Base-by-base conservation (phyloP, 176 grass and related monocot species). In the Oryza longistaminata region DNA sequence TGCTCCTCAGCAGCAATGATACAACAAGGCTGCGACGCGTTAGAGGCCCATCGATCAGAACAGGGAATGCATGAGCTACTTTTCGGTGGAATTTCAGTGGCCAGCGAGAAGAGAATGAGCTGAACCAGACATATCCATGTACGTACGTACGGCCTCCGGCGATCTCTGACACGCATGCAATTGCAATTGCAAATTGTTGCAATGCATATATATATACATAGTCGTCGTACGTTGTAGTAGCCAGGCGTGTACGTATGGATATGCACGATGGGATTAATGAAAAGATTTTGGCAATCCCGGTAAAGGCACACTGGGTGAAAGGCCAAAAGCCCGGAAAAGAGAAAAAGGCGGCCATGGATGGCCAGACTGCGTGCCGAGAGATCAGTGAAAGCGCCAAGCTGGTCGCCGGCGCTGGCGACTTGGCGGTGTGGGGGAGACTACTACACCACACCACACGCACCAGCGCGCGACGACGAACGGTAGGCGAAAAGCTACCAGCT, bases 281-380 rank as follows among this genome's bases (percentile, higher is more conserved):
- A 86, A 81, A 68, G 74, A 74, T 29, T 44, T 2, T 49, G 16
- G 8, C 88, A 86, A 90, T 90, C 88, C 88, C 88, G 33, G 78
- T 87, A 79, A 86, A 90, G 84, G 58, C 58, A 11, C 58, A 11
- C 21, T 34, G 27, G 27, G 84, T 60, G 79, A 78, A 68, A 35
- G 22, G 45, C 68, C 79, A 82, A 82, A 90, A 83, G 74, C 60
- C 66, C 66, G 79, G 83, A 82, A 86, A 82, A 73, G 83, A 21
- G 33, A 67, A 60, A 67, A 67, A 68, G 69, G 52, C 60, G 17
- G 66, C 17, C 11, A 58, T 58, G 34, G 24, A 58, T 58, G 34
- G 24, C 11, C 31, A 29, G 19, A 8, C 26, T 74, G 71, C 85
- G 78, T 35, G 84, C 60, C 6, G 39, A 25, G 69, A 43, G 42